These are phyloP conservation scores for Helichrysum umbraculigerum DNA, from an alignment of 129 eudicot genomes.

Conservation along the genomic window DNA sequence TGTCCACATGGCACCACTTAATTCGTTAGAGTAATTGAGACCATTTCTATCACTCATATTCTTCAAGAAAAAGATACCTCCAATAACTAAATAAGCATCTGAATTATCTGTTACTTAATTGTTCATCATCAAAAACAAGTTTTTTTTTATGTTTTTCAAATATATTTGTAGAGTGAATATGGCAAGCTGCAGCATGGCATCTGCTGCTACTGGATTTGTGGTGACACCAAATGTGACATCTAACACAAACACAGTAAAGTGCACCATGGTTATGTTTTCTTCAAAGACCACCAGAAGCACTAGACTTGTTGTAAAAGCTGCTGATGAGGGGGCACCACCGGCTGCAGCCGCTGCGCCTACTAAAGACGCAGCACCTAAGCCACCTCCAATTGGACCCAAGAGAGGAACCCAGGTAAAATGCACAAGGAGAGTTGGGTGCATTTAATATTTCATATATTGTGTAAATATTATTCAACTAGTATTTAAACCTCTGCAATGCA, in stretches of 20 bases:
- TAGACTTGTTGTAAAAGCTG: constrained; percentile 72
- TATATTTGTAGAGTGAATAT: constrained; percentile 15
- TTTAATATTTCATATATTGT: not conserved
- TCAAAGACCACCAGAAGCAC: constrained; percentile 43
- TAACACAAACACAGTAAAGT: constrained; percentile 30
- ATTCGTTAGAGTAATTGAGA: not conserved
- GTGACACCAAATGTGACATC: constrained; percentile 51
- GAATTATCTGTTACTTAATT: not conserved
- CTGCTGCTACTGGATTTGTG: constrained; percentile 72
- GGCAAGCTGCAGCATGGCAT: constrained; percentile 83
- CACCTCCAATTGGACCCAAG: constrained; percentile 96
- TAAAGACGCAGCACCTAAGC: constrained; percentile 57
- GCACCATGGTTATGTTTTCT: constrained; percentile 44
- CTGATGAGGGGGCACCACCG: constrained; percentile 47
- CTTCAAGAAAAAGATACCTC: constrained; percentile 15
- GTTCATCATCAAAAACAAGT: not conserved
- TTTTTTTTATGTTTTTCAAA: not conserved
- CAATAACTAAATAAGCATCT: not conserved
- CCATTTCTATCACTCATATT: constrained; percentile 2
- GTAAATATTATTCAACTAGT: not conserved
- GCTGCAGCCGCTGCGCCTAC: constrained; percentile 28
- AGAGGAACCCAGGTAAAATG: constrained; percentile 78
- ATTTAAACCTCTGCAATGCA: not conserved
- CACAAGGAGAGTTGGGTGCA: not conserved
- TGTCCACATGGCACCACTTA: constrained; percentile 13